Evolutionary conservation across 139 green algal genomes (phyloP), one percentile per base, ranked within the genome.

Genomic region (Coelastrella sp.): DNA sequence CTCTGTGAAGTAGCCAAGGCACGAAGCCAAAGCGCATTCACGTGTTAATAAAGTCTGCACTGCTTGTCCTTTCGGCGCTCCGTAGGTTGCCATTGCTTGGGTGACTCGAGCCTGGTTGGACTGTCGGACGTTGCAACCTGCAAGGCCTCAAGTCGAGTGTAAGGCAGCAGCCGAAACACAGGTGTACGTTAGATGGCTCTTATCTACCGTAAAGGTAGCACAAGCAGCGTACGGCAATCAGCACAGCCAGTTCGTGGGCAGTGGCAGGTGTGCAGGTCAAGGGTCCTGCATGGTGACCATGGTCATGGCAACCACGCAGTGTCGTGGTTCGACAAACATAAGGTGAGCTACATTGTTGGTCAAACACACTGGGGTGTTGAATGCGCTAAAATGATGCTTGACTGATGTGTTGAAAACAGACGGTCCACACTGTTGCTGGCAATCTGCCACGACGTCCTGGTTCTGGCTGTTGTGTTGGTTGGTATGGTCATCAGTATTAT

Each of bases 211-310:
- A 77, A n/a, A 25, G 38, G 45, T 23, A 11, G 43, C 27, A 48
- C 35, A 67, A 34, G 27, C 43, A 48, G 25, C 48, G 43, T 71
- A 6, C 62, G 2, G 7, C 27, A 41, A 1, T 17, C 27, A 8
- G 30, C 30, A 30, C 62, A 71, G 62, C 62, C 53, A 8, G 40
- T 25, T 17, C 8, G 62, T 9, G 27, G 45, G 13, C 72, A 80
- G 30, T 34, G 45, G 48, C 72, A 67, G 32, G 34, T 37, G 11
- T 79, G 69, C 69, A 79, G 69, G 25, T 59, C 45, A 5, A 62
- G 48, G 34, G 17, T 80, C 15, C 45, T 80, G 45, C 72, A 80
- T 66, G 72, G 72, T 27, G 72, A 80, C 9, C 72, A 80, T 34
- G 72, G 72, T 13, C 72, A 82, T 27, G 75, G 53, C 53, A 32